Percentiles rank a stretch among this genome's conserved stretches.
Conservation (phyloP, 106 monocot species). For the Dactylorhiza incarnata region DNA sequence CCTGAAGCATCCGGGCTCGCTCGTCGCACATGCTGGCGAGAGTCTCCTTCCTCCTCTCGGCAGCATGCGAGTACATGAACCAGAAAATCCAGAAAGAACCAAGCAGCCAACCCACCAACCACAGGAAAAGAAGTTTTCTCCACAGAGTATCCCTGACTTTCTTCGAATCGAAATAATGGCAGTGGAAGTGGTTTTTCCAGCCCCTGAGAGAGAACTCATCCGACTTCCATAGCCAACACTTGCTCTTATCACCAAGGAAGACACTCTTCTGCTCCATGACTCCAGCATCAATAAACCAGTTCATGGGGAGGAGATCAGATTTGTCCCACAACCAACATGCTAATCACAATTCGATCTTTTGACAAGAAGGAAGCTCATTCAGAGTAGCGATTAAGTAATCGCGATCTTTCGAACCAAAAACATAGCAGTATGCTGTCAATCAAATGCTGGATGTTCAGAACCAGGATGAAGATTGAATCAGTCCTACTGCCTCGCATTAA, state of each 20-base stretch:
- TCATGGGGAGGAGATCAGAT: slow-evolving; percentile 46
- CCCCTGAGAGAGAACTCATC: slow-evolving; percentile 34
- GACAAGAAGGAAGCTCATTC: slow-evolving; percentile 17
- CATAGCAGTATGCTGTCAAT: background rate
- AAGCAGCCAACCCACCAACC: slow-evolving; percentile 63
- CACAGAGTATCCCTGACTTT: slow-evolving; percentile 74
- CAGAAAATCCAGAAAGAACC: slow-evolving; percentile 62
- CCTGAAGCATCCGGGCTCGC: slow-evolving; percentile 91
- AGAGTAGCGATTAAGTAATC: slow-evolving; percentile 10
- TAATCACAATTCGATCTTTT: slow-evolving; percentile 26
- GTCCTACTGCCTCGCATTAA: background rate
- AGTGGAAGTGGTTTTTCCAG: slow-evolving; percentile 49
- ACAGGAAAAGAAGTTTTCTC: slow-evolving; percentile 69
- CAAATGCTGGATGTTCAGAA: background rate
- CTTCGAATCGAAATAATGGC: slow-evolving; percentile 61
- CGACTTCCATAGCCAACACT: slow-evolving; percentile 25
- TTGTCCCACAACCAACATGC: slow-evolving; percentile 31
- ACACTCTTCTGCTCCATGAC: slow-evolving; percentile 52
- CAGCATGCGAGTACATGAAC: slow-evolving; percentile 65
- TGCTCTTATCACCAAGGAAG: slow-evolving; percentile 27
- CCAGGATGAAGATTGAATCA: background rate
- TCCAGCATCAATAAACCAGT: slow-evolving; percentile 58
- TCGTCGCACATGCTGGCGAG: slow-evolving; percentile 96
- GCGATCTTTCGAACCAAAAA: background rate
- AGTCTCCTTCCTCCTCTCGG: slow-evolving; percentile 69